These are phyloP conservation scores for Pseudodiploospora longispora DNA, from an alignment of 2,329 filamentous ascomycete genomes.

Conservation along the genomic window DNA sequence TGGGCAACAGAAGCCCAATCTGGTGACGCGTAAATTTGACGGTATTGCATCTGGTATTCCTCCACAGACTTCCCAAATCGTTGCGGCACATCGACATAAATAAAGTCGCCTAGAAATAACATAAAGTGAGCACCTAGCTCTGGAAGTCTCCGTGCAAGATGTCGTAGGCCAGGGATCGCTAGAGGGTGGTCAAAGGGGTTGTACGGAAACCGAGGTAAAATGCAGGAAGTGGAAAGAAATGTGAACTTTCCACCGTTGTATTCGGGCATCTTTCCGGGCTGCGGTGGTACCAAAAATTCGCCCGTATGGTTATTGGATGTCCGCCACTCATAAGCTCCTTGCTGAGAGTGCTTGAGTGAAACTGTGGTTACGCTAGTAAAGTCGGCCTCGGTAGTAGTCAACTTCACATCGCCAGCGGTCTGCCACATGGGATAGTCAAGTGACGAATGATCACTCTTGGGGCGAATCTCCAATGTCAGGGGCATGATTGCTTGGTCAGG, in stretches of 20 bases:
- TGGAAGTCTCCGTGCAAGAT: conserved; percentile 66
- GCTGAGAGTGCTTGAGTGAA: conserved; percentile 53
- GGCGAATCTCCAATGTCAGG: conserved; percentile 59
- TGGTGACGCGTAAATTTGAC: conserved; percentile 90
- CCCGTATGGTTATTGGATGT: conserved; percentile 84
- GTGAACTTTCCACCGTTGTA: conserved; percentile 66
- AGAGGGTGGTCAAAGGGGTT: conserved; percentile 75
- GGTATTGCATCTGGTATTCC: conserved; percentile 84
- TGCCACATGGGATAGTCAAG: conserved; percentile 59
- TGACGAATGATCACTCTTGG: conserved; percentile 41
- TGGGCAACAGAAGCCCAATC: conserved; percentile 73
- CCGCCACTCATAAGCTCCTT: conserved; percentile 72
- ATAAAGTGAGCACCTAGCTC: conserved; percentile 68
- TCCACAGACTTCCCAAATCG: conserved; percentile 64
- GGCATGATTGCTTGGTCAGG: conserved; percentile 69
- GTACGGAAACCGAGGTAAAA: conserved; percentile 87
- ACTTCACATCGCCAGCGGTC: conserved; percentile 53
- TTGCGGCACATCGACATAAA: conserved; percentile 82
- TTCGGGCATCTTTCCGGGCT: conserved; percentile 53
- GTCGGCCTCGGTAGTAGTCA: conserved; percentile 69
- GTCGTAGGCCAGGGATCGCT: conserved; percentile 69
- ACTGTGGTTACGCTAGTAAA: conserved; percentile 68
- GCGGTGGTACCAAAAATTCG: conserved; percentile 70
- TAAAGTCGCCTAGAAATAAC: conserved; percentile 81
- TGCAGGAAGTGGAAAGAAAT: conserved; percentile 87